phyloP scores from a whole-genome alignment of 2,329 filamentous ascomycete species.

The Ceratocystiopsis sp. region DNA sequence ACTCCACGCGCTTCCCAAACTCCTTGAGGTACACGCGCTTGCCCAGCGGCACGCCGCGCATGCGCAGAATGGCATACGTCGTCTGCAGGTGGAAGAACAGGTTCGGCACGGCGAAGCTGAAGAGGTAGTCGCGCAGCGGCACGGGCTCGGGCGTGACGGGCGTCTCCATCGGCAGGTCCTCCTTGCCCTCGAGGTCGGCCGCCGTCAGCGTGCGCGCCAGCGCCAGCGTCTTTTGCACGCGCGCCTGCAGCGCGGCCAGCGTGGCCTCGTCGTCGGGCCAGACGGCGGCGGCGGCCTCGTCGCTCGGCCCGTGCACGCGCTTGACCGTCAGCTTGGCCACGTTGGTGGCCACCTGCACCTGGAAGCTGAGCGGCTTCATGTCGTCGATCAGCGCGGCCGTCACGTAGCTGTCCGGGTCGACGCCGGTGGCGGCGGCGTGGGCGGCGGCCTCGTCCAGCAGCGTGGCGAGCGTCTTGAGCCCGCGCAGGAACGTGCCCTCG shows the following conservation, averaged over 20 bases:
- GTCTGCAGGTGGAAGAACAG: conserved; percentile 42
- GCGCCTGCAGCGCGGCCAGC: conserved; percentile 16
- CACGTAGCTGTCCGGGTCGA: conserved; percentile 12
- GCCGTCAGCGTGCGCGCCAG: conserved; percentile 15
- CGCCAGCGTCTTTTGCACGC: conserved; percentile 15
- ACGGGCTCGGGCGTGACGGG: too few species aligned
- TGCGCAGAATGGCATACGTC: conserved; percentile 38
- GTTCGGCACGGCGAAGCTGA: conserved; percentile 39
- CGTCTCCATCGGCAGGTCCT: too few species aligned
- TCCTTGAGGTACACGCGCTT: conserved; percentile 34
- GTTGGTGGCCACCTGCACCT: conserved; percentile 17
- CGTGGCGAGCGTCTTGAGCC: conserved; percentile 12
- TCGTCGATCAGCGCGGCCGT: conserved; percentile 15
- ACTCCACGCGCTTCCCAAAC: too few species aligned
- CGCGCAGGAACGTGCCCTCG: conserved; percentile 12
- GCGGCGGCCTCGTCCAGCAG: conserved; percentile 16
- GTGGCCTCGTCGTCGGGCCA: conserved; percentile 17
- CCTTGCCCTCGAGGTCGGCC: conserved; percentile 12
- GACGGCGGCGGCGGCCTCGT: too few species aligned
- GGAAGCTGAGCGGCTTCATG: conserved; percentile 20
- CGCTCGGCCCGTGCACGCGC: conserved; percentile 12
- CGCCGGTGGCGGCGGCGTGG: conserved; percentile 13
- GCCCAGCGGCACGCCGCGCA: conserved; percentile 38
- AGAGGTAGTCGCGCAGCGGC: too few species aligned
- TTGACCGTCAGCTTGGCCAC: conserved; percentile 14